These are phyloP conservation scores for Colletotrichum salicis DNA, from an alignment of 2,329 filamentous ascomycete species.

Conservation along the genomic window DNA sequence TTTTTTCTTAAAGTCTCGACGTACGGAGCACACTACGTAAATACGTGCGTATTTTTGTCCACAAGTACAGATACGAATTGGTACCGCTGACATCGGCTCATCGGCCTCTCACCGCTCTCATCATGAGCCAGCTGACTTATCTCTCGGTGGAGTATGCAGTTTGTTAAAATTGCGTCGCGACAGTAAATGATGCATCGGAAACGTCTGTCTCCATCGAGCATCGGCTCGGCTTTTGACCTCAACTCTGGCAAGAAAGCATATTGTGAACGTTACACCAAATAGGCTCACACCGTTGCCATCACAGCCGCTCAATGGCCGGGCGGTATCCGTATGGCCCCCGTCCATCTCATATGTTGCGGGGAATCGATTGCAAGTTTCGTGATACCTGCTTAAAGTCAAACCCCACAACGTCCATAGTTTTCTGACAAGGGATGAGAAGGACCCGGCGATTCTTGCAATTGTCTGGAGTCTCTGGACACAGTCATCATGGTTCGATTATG, in stretches of 20 bases:
- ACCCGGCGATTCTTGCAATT: background rate
- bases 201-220: conserved; percentile 8
- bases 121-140: conserved; percentile 33
- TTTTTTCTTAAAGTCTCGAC: background rate
- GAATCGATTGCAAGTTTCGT: background rate
- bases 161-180: conserved; percentile 1
- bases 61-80: conserved; percentile 7
- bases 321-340: background rate
- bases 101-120: conserved; percentile 29
- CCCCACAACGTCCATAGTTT: conserved; percentile 4
- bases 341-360: conserved; percentile 1
- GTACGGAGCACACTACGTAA: background rate
- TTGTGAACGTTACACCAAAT: background rate
- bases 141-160: conserved; percentile 8
- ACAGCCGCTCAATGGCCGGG: background rate
- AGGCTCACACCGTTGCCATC: background rate
- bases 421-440: background rate
- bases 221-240: conserved; percentile 19
- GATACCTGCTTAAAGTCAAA: background rate
- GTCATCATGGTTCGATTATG: background rate
- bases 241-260: conserved; percentile 8
- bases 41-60: conserved; percentile 5
- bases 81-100: background rate
- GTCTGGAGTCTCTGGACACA: background rate
- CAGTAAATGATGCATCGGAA: conserved; percentile 9